Percentiles rank a stretch among this genome's conserved stretches.
phyloP scores from a whole-genome alignment of 202 grass and related monocot species.

The Setaria italica region DNA sequence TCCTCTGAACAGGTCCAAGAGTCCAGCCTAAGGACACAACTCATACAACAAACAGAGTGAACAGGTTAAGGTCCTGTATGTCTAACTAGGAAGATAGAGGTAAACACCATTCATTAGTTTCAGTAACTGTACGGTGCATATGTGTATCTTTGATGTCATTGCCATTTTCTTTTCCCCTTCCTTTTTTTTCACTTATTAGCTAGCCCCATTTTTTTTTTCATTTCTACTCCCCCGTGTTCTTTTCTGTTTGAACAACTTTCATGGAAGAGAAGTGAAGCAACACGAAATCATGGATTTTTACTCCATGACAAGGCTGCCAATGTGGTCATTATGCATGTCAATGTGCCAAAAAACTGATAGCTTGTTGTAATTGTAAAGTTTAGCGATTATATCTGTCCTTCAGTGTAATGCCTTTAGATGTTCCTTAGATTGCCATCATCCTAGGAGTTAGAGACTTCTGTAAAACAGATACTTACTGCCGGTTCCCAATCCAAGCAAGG shows the following conservation, averaged over 20 bases:
- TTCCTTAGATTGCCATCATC: constrained; percentile 33
- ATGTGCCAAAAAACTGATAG: constrained; percentile 29
- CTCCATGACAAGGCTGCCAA: constrained; percentile 40
- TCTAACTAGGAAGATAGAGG: constrained; percentile 67
- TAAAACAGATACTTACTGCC: constrained; percentile 27
- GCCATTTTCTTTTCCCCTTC: not conserved
- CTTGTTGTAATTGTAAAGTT: constrained; percentile 51
- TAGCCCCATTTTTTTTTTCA: constrained; percentile 37
- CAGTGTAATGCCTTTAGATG: constrained; percentile 27
- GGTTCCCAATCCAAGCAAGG: constrained; percentile 33
- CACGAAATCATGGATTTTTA: constrained; percentile 51
- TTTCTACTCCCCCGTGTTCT: constrained; percentile 37
- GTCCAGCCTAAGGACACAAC: constrained; percentile 83
- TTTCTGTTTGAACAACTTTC: constrained; percentile 51
- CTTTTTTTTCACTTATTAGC: constrained; percentile 34
- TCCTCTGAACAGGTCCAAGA: constrained; percentile 72
- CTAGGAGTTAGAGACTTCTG: not conserved
- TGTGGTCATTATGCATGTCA: constrained; percentile 44
- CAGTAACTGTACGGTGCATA: constrained; percentile 50
- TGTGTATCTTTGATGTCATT: constrained; percentile 52
- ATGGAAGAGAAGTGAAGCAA: constrained; percentile 72
- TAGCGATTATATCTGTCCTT: constrained; percentile 23
- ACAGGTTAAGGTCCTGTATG: constrained; percentile 51
- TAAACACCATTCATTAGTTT: constrained; percentile 66
- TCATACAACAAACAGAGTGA: constrained; percentile 68